These are phyloP conservation scores for Trichosporon sp. DNA, from an alignment of 1,284 basidiomycete genomes.

Conservation along the genomic window DNA sequence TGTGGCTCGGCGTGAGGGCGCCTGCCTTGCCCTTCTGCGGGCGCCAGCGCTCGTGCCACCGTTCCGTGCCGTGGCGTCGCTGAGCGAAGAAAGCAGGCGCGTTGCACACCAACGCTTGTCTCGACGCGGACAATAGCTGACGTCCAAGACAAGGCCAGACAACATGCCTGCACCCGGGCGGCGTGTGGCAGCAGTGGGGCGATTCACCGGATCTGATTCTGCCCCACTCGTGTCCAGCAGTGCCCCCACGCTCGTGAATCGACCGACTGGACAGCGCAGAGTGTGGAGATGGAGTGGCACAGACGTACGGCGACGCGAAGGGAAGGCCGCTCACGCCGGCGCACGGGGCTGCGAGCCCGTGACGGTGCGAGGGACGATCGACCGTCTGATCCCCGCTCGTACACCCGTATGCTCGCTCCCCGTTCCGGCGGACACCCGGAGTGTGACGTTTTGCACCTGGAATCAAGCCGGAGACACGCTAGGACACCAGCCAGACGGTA, in stretches of 20 bases:
- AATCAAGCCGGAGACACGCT: not conserved
- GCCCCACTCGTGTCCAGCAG: not conserved
- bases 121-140: not conserved
- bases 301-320: not conserved
- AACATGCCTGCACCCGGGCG: not conserved
- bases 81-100: not conserved
- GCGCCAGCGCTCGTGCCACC: not conserved
- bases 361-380: not conserved
- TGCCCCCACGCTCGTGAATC: no score
- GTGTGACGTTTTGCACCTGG: not conserved
- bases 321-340: not conserved
- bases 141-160: not conserved
- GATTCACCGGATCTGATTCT: not conserved
- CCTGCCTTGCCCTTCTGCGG: not conserved
- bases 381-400: not conserved
- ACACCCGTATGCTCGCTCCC: no score
- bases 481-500: not conserved
- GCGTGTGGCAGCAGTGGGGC: not conserved
- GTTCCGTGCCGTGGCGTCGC: not conserved
- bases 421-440: not conserved
- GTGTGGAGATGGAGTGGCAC: not conserved
- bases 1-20: not conserved
- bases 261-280: no score
- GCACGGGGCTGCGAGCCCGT: not conserved
- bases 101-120: not conserved